Percentiles rank a stretch among this genome's conserved stretches.
Conservation (phyloP, 129 eudicot species). For the Chrysanthemum makinoi region DNA sequence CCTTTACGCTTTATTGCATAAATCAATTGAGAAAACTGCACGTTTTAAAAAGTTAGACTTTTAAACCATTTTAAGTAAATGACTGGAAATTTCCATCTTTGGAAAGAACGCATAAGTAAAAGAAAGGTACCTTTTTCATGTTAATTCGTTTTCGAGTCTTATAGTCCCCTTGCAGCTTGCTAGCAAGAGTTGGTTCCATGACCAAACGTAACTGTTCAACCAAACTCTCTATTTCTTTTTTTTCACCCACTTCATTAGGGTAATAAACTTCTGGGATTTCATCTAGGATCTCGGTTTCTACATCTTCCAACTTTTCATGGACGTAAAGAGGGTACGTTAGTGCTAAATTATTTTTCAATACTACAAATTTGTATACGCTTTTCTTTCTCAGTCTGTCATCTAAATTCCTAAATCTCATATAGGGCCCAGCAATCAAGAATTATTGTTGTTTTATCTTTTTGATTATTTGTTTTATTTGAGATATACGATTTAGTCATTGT, state of each 20-base stretch:
- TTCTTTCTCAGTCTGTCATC: too few relatives aligned
- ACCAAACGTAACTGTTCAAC: constrained; percentile 91
- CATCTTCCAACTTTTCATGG: constrained; percentile 30
- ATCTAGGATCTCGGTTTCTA: constrained; percentile 35
- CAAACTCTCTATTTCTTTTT: constrained; percentile 43
- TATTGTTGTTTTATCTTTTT: too few relatives aligned
- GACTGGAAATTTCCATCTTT: neutral
- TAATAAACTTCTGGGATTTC: constrained; percentile 35
- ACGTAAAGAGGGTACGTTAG: neutral
- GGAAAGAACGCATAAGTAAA: neutral
- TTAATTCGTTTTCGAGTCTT: constrained; percentile 93
- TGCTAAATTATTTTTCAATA: too few relatives aligned
- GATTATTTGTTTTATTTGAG: too few relatives aligned
- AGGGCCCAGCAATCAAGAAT: too few relatives aligned
- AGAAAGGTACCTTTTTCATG: constrained; percentile 79
- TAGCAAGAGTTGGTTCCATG: constrained; percentile 98
- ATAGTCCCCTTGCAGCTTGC: constrained; percentile 96
- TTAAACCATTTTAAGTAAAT: neutral
- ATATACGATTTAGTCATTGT: too few relatives aligned
- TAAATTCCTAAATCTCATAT: too few relatives aligned
- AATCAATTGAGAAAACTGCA: neutral
- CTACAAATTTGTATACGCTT: too few relatives aligned
- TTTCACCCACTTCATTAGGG: constrained; percentile 17
- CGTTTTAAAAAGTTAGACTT: neutral
- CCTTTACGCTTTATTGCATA: too few relatives aligned